phyloP scores from a whole-genome alignment of 176 grass and related monocot genomes.

The Carex littledalei region DNA sequence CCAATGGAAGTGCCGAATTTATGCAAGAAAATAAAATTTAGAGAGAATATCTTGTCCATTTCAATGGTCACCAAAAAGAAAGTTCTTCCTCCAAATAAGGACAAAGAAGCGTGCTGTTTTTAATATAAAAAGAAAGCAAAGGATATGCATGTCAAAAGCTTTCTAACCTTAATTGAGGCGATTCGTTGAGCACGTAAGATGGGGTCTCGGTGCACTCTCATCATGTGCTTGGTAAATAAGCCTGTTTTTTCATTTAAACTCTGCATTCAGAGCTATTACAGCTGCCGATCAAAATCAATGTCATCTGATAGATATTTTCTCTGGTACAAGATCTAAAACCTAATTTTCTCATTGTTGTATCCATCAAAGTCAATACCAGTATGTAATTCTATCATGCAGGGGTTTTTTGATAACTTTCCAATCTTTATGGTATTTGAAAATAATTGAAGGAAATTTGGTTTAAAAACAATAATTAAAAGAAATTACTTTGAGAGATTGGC shows the following conservation, averaged over 20 bases:
- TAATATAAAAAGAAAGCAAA: not conserved
- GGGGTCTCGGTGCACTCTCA: constrained; percentile 72
- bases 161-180: constrained; percentile 72
- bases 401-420: not conserved
- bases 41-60: not conserved
- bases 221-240: constrained; percentile 90
- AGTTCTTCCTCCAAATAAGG: not conserved
- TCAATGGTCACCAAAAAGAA: not conserved
- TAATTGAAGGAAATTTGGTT: not conserved
- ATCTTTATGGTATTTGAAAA: not conserved
- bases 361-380: not conserved
- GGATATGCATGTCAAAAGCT: not conserved
- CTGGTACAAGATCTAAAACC: constrained; percentile 32
- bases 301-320: constrained; percentile 24
- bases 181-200: constrained; percentile 82
- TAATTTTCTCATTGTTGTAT: not conserved
- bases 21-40: not conserved
- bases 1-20: not conserved
- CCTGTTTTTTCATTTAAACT: constrained; percentile 99
- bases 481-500: constrained; percentile 70
- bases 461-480: constrained; percentile 11
- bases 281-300: not conserved
- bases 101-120: not conserved
- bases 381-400: not conserved
- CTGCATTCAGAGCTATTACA: constrained; percentile 49